Base-by-base conservation (phyloP, 441 rosid genomes). In the Dalechampia spathulata region DNA sequence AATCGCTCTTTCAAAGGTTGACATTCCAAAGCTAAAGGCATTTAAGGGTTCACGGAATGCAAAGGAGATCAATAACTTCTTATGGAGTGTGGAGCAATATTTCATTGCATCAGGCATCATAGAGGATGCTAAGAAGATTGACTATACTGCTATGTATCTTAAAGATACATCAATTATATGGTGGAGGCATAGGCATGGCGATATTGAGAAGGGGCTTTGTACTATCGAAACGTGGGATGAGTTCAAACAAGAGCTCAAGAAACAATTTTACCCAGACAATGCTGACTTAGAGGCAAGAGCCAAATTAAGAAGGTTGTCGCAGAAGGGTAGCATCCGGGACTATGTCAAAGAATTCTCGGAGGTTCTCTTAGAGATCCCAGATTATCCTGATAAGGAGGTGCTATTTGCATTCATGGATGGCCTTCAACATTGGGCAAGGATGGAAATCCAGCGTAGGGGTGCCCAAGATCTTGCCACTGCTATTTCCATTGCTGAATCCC, bases 401-500 rank as follows among this genome's bases (percentile, higher is more conserved):
- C 2, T 45, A 0, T 30, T 27, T 7, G 25, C 7, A 1, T 57
- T 57, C 14, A 11, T 12, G 0, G 52, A 57, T 43, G 44, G 52
- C 0, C 6, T 57, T 5, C 39, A 36, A 36, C 5, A 4, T 36
- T 36, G 39, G 39, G 39, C 13, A 19, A 16, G 13, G 10, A 17
- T 43, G 23, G 47, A 43, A 23, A 2, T 16, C 2, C 28, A 46
- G n/a, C 14, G 50, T 5, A 13, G 15, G 21, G 30, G n/a, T 12
- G 16, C 14, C 6, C 41, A 38, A 38, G 41, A 38, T 14, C 41
- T 38, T 39, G 40, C 16, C 16, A 32, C 0, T 23, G 10, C 17
- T 43, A 39, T 7, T 52, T 11, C 45, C 61, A 52, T 75, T 72
- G 7, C 12, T 13, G 39, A 36, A 11, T 36, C 13, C 2, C 12